Base-by-base conservation (phyloP, 1,139 yeast species). In the Meyerozyma athensensis region DNA sequence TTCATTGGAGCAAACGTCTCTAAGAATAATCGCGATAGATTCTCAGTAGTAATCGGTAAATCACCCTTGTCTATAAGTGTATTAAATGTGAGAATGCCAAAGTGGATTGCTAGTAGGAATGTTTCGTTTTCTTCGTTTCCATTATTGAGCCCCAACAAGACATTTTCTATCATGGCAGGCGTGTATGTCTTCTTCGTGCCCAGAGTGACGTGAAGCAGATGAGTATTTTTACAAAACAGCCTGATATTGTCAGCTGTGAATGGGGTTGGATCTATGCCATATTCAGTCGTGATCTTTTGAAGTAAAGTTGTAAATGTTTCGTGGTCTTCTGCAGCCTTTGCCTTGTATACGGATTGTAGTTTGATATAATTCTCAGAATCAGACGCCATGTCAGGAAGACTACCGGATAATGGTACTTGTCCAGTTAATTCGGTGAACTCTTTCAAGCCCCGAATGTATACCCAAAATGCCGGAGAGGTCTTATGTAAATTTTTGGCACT, bases 311-410 rank as follows among this genome's bases (percentile, higher is more conserved):
- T 51, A 44, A 84, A 72, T 19, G 42, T 39, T 4, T 48, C 41
- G 35, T 67, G 63, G 54, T 89, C 96, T 2, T 43, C 36, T 5
- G 48, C 43, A 1, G 87, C 83, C 49, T 83, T 85, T 1, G 58
- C 61, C 16, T 68, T 61, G 53, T 85, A 89, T 12, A 86, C 49
- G 1, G 54, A 55, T 52, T 81, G 85, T 37, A 92, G 58, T 5
- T 52, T 55, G 7, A 82, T 67, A 54, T 84, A 92, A 38, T 70
- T 70, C 10, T 60, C 60, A 0, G 96, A 81, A 46, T 81, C 80
- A 0, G 96, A 77, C 23, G 86, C 84, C 97, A 92, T 90, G 56
- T 90, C 97, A 0, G 96, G 96, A 9, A 90, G 54, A 1, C 67
- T 72, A 0, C 96, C 96, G 3, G 83, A 70, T 3, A 87, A 62